phyloP scores from a whole-genome alignment of 192 early-diverging fungal genomes.

The Allomyces arbusculus region DNA sequence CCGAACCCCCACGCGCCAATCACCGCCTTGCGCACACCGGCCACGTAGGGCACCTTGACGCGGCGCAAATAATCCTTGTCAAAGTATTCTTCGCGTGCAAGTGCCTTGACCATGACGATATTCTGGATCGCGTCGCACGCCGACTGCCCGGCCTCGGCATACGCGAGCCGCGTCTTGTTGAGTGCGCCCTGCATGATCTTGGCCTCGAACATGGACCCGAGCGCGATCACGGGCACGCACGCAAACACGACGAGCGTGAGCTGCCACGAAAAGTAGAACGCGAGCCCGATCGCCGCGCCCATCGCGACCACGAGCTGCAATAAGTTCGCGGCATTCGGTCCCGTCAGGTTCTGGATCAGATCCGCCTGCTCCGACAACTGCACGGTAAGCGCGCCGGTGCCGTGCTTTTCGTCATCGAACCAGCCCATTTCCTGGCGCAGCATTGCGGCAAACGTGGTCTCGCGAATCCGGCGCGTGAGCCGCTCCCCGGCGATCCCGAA shows the following conservation, averaged over 20 bases:
- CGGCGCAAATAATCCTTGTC: not conserved
- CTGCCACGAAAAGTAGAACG: slow-evolving; percentile 35
- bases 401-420: slow-evolving; percentile 30
- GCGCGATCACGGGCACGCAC: slow-evolving; percentile 42
- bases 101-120: slow-evolving; percentile 65
- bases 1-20: slow-evolving; percentile 25
- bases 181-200: slow-evolving; percentile 20
- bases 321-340: slow-evolving; percentile 13
- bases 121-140: slow-evolving; percentile 67
- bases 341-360: slow-evolving; percentile 20
- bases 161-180: slow-evolving; percentile 33
- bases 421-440: slow-evolving; percentile 29
- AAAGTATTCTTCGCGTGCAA: slow-evolving; percentile 20
- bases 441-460: slow-evolving; percentile 14
- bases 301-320: slow-evolving; percentile 13
- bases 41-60: slow-evolving; percentile 19
- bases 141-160: slow-evolving; percentile 39
- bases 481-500: slow-evolving; percentile 17
- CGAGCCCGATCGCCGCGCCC: slow-evolving; percentile 15
- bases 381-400: slow-evolving; percentile 15
- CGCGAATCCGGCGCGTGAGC: slow-evolving; percentile 16
- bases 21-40: slow-evolving; percentile 16
- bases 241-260: slow-evolving; percentile 41
- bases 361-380: slow-evolving; percentile 17
- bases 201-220: slow-evolving; percentile 42